A percentile compares a stretch with the other conserved stretches of the same genome.
phyloP scores from a whole-genome alignment of 2,329 filamentous ascomycete species.

The Colletotrichum sp. region DNA sequence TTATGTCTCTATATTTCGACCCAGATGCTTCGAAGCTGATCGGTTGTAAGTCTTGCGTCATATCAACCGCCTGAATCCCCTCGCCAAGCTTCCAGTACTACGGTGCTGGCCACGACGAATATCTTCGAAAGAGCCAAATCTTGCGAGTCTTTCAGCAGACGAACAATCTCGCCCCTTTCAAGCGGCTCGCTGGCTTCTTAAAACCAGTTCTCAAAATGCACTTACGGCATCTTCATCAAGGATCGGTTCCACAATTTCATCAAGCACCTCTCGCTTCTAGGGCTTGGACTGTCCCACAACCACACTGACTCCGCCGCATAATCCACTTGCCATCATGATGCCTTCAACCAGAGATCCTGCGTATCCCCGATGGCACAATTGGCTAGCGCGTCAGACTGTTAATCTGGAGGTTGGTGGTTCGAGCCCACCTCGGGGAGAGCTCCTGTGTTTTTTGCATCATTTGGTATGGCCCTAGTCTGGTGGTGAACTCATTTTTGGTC shows the following conservation, averaged over 20 bases:
- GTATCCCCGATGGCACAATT: slow-evolving; percentile 21
- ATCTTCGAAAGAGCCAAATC: neutral
- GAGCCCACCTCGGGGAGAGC: slow-evolving; percentile 11
- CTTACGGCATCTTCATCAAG: neutral
- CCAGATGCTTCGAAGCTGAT: no score
- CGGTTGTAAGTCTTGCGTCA: neutral
- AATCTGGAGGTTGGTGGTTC: slow-evolving; percentile 23
- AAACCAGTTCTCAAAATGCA: neutral
- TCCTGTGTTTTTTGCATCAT: neutral
- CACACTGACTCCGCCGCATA: neutral
- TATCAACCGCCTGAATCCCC: rapidly evolving
- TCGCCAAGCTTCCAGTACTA: no score
- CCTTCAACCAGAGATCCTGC: neutral
- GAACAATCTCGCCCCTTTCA: neutral
- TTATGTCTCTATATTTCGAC: rapidly evolving
- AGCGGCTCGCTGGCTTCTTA: neutral
- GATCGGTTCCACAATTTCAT: neutral
- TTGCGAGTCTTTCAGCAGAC: rapidly evolving
- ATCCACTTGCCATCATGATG: neutral
- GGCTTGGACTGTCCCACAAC: neutral
- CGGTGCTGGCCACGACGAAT: no score
- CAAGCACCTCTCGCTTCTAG: neutral
- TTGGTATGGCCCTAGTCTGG: no score
- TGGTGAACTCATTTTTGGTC: neutral
- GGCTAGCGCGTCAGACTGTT: slow-evolving; percentile 22